Evolutionary conservation across 1,284 basidiomycete genomes (phyloP), one percentile per base, ranked within the genome.

Genomic region (Leucoagaricus sp.): DNA sequence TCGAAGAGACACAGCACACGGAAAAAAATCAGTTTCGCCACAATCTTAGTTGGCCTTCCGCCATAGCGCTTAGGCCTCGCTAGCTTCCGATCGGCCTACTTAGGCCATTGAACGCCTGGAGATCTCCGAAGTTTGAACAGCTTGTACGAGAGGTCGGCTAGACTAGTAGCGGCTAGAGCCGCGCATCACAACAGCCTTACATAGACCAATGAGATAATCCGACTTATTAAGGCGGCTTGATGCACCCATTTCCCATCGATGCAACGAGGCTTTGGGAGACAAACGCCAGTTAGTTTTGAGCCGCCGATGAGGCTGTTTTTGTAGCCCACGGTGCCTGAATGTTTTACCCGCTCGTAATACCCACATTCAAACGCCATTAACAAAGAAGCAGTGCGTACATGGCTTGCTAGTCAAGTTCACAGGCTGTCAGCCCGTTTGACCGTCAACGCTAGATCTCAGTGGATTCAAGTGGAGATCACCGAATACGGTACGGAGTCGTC

Each of bases 91-190:
- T 33, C 36, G n/a, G n/a, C n/a, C n/a, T n/a, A n/a, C n/a, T n/a
- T 38, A 9, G 36, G 36, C 15, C 6, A 4, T 31, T 12, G n/a
- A 7, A 25, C 7, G n/a, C n/a, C n/a, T 34, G 48, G 48, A 25
- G 48, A 49, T 49, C 48, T 49, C 48, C 48, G 48, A n/a, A 49
- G 34, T 36, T 38, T 15, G 31, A n/a, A n/a, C n/a, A n/a, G n/a
- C n/a, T n/a, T n/a, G n/a, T n/a, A n/a, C n/a, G n/a, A n/a, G n/a
- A n/a, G 31, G 31, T 44, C 41, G 41, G 33, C 19, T 15, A 38
- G 38, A 33, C n/a, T n/a, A 38, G 4, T 31, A 33, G 48, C 36
- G 33, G 33, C 23, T 44, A 15, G 17, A 12, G 31, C 21, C 45
- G 45, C 3, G 15, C 45, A 47, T 5, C 4, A 9, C 17, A 38